These are phyloP conservation scores for Zasmidium angulare DNA, from an alignment of 2,329 filamentous ascomycete species.

Conservation along the genomic window DNA sequence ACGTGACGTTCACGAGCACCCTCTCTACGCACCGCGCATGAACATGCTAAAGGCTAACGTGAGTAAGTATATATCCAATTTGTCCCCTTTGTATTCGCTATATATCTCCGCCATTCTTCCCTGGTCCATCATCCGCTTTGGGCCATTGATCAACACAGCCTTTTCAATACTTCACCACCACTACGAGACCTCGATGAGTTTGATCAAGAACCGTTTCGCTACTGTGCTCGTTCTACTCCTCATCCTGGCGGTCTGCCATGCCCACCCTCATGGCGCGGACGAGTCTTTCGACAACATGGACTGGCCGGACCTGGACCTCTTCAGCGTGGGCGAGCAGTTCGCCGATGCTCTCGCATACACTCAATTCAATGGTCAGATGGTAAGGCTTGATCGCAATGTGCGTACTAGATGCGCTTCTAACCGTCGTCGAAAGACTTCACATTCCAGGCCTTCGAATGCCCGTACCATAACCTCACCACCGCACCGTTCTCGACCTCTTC, in stretches of 20 bases:
- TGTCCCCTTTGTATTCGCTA: slow-evolving; percentile 1
- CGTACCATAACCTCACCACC: not conserved
- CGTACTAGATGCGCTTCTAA: not conserved
- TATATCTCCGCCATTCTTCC: not conserved
- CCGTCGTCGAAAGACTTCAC: not conserved
- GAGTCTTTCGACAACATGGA: slow-evolving; percentile 8
- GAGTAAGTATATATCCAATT: not conserved
- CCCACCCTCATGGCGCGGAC: not conserved
- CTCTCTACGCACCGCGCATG: not conserved
- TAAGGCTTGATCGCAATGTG: not conserved
- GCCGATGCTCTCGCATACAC: slow-evolving; percentile 1
- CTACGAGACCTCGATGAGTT: slow-evolving; percentile 2
- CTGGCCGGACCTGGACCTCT: slow-evolving; percentile 1
- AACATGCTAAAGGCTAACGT: not conserved
- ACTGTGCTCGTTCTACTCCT: slow-evolving; percentile 1
- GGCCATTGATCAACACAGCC: not conserved
- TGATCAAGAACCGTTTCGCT: slow-evolving; percentile 2
- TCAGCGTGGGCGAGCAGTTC: slow-evolving; percentile 9
- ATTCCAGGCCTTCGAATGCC: not conserved
- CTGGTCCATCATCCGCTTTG: too few species aligned
- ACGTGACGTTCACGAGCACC: not conserved
- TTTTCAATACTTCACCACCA: not conserved
- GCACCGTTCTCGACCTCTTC: not conserved
- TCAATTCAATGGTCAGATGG: slow-evolving; percentile 5
- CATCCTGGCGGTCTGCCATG: slow-evolving; percentile 3